These are phyloP conservation scores for Cutaneotrichosporon sp. DNA, from an alignment of 1,284 basidiomycete genomes.

Conservation along the genomic window DNA sequence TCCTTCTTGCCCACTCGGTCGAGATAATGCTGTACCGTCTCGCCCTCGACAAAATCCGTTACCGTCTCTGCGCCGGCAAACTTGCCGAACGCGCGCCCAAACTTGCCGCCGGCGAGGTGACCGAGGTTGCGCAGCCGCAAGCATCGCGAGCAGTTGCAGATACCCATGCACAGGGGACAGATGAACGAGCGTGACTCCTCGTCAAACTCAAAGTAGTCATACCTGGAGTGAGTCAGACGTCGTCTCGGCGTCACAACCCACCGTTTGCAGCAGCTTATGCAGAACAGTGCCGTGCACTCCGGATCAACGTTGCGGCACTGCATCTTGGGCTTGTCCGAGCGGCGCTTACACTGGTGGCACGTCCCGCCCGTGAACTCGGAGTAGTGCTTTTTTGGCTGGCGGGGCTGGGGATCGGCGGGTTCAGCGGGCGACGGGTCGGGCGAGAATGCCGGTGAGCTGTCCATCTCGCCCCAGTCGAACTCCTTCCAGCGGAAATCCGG, in stretches of 20 bases:
- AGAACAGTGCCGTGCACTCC: conserved; percentile 31
- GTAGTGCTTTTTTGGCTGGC: neutral
- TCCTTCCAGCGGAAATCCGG: conserved; percentile 11
- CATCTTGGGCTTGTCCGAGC: conserved; percentile 41
- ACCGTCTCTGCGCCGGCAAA: neutral
- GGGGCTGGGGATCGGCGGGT: no score
- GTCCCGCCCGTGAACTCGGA: conserved; percentile 26
- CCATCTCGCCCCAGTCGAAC: neutral
- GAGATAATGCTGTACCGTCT: conserved; percentile 28
- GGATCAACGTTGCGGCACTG: conserved; percentile 37
- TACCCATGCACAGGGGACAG: conserved; percentile 40
- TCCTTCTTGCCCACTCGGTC: conserved; percentile 22
- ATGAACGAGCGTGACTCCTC: conserved; percentile 38
- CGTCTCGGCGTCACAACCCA: conserved; percentile 14
- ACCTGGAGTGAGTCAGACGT: conserved; percentile 25
- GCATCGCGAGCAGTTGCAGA: conserved; percentile 40
- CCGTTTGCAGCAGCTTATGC: conserved; percentile 39
- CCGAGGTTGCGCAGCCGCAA: conserved; percentile 33
- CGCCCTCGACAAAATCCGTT: conserved; percentile 1
- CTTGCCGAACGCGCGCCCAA: neutral
- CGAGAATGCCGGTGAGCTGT: no score
- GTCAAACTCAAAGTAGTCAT: conserved; percentile 43
- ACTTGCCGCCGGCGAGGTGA: conserved; percentile 23
- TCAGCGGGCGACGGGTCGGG: no score
- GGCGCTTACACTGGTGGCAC: conserved; percentile 45